A percentile compares a stretch with the other conserved stretches of the same genome.
Evolutionary conservation across 257 asterid species (phyloP).

Genomic region (Jasminum sambac): DNA sequence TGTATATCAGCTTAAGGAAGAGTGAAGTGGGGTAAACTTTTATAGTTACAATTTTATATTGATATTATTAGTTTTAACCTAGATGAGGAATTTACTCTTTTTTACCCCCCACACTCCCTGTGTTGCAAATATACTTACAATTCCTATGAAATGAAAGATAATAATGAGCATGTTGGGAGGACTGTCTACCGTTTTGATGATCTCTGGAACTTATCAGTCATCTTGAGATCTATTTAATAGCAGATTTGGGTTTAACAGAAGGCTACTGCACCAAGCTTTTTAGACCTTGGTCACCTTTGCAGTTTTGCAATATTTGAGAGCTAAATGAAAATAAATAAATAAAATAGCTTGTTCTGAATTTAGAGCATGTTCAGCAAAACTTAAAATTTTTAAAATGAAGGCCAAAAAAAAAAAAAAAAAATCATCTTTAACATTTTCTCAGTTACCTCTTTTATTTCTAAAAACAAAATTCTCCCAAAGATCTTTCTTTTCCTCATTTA

Average conservation of each 20-base stretch:
- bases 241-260: not conserved
- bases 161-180: conserved; percentile 1
- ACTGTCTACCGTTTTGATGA: not conserved
- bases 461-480: too few relatives aligned
- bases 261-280: not conserved
- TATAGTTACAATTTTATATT: conserved; percentile 4
- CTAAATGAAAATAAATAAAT: not conserved
- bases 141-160: conserved; percentile 1
- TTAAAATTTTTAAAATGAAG: too few relatives aligned
- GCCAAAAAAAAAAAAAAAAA: too few relatives aligned
- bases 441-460: too few relatives aligned
- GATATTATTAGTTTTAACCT: conserved; percentile 3
- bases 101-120: not conserved
- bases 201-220: conserved; percentile 1
- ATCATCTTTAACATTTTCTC: too few relatives aligned
- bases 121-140: not conserved
- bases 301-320: not conserved
- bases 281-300: not conserved
- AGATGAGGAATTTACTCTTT: conserved; percentile 6
- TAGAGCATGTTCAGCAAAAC: too few relatives aligned
- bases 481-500: too few relatives aligned
- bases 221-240: not conserved
- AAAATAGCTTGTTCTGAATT: not conserved
- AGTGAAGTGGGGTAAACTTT: not conserved
- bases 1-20: not conserved